Base-by-base conservation (phyloP, 2,329 filamentous ascomycete species). In the Calcarisporium arbuscula region DNA sequence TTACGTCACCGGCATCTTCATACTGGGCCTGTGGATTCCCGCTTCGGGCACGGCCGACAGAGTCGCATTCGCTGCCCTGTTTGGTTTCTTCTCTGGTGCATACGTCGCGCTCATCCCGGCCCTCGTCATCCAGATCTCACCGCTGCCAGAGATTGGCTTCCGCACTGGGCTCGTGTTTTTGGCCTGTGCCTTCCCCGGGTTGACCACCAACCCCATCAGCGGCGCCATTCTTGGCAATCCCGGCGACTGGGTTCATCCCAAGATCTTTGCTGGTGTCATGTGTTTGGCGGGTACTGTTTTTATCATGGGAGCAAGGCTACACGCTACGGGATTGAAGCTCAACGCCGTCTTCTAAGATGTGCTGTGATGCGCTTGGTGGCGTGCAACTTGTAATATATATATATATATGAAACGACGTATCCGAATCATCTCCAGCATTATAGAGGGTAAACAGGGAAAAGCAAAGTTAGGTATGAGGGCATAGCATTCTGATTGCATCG, bases 181-280 rank as follows among this genome's bases (percentile, higher is more conserved):
- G 4, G 52, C 74, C n/a, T 60, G 70, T 12, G 67, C 70, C 3
- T 54, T 82, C 22, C 69, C 69, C 0, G 74, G 73, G 3, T 55
- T 82, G 12, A 68, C 70, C 3, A 70, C 74, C 0, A 72, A 64
- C 36, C 76, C 77, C 0, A 76, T 80, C 42, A 70, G 62, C 1
- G 74, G 75, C 0, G 64, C 65, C 1, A 62, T 64, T 29, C 32
- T 63, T 3, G 43, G 53, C 1, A 39, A 29, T 2, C 40, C 49
- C 0, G 38, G 49, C 5, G 52, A 52, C 6, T 64, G 54, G 50
- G 29, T 50, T 0, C 56, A 55, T 4, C 47, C 62, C 22, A 64
- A 64, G 44, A 40, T 62, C 4, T 65, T 65, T 33, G 43, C 51
- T 0, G 58, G 56, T 5, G 47, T 57, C 2, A 46, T 58, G 11